phyloP scores from a whole-genome alignment of 805 yeast genomes.

The Metschnikowia gruessii region DNA sequence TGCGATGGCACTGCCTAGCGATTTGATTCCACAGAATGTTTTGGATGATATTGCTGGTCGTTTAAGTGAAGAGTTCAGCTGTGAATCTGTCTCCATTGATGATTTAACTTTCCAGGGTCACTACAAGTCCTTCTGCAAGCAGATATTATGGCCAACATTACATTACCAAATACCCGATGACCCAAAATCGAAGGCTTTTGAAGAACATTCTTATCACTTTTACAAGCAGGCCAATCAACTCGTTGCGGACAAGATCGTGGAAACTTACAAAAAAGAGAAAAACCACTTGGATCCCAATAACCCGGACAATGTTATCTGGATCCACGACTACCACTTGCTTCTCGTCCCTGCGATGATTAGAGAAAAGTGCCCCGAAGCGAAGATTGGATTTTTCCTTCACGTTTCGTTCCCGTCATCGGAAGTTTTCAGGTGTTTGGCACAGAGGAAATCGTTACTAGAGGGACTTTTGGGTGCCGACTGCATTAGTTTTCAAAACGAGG shows the following conservation, averaged over 20 bases:
- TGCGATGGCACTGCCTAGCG: slow-evolving; percentile 89
- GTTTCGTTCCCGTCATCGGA: slow-evolving; percentile 95
- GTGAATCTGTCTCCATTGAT: slow-evolving; percentile 66
- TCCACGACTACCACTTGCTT: slow-evolving; percentile 90
- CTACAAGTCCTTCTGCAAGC: slow-evolving; percentile 88
- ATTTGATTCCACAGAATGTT: slow-evolving; percentile 61
- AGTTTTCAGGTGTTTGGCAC: slow-evolving; percentile 91
- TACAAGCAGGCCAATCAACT: slow-evolving; percentile 72
- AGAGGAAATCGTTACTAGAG: slow-evolving; percentile 66
- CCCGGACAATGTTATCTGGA: slow-evolving; percentile 74
- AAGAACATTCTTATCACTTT: slow-evolving; percentile 90
- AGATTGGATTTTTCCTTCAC: slow-evolving; percentile 89
- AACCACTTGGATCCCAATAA: slow-evolving; percentile 46
- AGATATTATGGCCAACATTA: slow-evolving; percentile 93
- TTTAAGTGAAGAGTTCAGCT: slow-evolving; percentile 48
- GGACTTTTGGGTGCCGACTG: slow-evolving; percentile 90
- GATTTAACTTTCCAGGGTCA: slow-evolving; percentile 88
- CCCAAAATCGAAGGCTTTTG: slow-evolving; percentile 90
- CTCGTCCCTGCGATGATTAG: slow-evolving; percentile 84
- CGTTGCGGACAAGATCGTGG: slow-evolving; percentile 73
- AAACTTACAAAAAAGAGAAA: slow-evolving; percentile 49
- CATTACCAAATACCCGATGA: slow-evolving; percentile 93
- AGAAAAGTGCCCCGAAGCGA: slow-evolving; percentile 69
- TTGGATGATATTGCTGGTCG: slow-evolving; percentile 50
- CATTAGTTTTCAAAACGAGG: slow-evolving; percentile 86